These are phyloP conservation scores for Suhomyces yuchorum DNA, from an alignment of 1,139 yeast genomes.

Conservation along the genomic window DNA sequence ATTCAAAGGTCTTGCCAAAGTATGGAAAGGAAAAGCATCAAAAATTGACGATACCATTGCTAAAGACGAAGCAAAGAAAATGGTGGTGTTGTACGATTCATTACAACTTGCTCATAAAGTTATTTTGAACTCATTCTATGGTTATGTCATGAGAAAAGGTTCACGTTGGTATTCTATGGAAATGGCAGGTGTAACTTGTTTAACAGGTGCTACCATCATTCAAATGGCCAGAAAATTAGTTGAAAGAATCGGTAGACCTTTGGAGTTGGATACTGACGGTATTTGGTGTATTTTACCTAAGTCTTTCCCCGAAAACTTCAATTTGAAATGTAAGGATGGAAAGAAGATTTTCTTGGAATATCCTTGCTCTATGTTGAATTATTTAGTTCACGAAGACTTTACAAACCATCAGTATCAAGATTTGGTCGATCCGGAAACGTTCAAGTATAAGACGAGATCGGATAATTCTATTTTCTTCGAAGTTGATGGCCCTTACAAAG, in stretches of 20 bases:
- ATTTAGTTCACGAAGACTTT: slow-evolving; percentile 84
- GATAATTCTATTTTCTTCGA: slow-evolving; percentile 97
- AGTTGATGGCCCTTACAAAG: slow-evolving; percentile 98
- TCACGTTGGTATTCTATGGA: slow-evolving; percentile 99
- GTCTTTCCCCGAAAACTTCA: slow-evolving; percentile 88
- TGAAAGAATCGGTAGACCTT: slow-evolving; percentile 93
- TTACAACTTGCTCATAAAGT: slow-evolving; percentile 96
- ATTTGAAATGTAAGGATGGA: slow-evolving; percentile 73
- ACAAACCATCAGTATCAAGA: slow-evolving; percentile 96
- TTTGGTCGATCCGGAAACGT: slow-evolving; percentile 65
- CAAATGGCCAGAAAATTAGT: slow-evolving; percentile 94
- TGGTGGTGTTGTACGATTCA: slow-evolving; percentile 93
- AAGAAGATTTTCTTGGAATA: slow-evolving; percentile 78
- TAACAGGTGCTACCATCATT: slow-evolving; percentile 96
- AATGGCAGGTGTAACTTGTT: slow-evolving; percentile 99
- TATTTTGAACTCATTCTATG: slow-evolving; percentile 93
- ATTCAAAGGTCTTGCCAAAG: slow-evolving; percentile 89
- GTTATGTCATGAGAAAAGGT: slow-evolving; percentile 98
- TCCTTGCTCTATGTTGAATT: slow-evolving; percentile 96
- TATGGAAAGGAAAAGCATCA: slow-evolving; percentile 84
- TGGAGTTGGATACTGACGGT: slow-evolving; percentile 98
- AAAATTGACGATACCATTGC: slow-evolving; percentile 60
- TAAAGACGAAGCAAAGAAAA: slow-evolving; percentile 84
- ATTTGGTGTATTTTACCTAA: slow-evolving; percentile 98
- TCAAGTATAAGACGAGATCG: slow-evolving; percentile 72